Evolutionary conservation across 345 rosid species (phyloP).

Genomic region (Cardamine resedifolia): DNA sequence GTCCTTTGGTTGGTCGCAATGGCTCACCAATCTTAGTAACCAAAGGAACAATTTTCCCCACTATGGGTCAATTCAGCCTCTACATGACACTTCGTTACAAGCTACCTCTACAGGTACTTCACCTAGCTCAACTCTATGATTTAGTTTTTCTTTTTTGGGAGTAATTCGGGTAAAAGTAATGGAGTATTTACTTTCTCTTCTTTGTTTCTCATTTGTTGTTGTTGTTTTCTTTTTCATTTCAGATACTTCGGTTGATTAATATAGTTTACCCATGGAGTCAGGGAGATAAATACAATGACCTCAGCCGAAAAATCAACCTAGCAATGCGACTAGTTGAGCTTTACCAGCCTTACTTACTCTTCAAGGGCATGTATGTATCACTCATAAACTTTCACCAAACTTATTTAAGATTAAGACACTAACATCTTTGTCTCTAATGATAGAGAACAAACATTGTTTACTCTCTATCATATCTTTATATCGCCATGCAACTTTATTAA

Average conservation of each 20-base stretch:
- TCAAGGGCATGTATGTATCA: slow-evolving; percentile 70
- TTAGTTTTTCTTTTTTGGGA: neutral
- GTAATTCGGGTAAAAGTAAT: neutral
- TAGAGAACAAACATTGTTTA: neutral
- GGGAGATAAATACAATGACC: slow-evolving; percentile 36
- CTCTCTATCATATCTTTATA: no score
- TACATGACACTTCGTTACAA: slow-evolving; percentile 72
- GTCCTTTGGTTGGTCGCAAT: slow-evolving; percentile 74
- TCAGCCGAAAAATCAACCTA: slow-evolving; percentile 40
- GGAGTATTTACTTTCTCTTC: neutral
- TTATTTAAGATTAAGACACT: slow-evolving; percentile 7
- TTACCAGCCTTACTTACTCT: slow-evolving; percentile 85
- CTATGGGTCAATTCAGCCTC: slow-evolving; percentile 69
- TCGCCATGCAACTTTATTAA: neutral
- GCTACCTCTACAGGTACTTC: slow-evolving; percentile 56
- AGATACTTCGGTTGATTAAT: slow-evolving; percentile 35
- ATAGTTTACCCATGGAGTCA: slow-evolving; percentile 40
- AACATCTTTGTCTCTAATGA: neutral
- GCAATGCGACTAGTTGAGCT: slow-evolving; percentile 75
- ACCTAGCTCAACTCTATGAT: neutral
- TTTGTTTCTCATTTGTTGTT: neutral
- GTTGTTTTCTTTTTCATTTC: neutral
- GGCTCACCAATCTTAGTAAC: slow-evolving; percentile 73
- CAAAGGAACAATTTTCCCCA: slow-evolving; percentile 44
- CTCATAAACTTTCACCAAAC: slow-evolving; percentile 2